Base-by-base conservation (phyloP, 257 asterid genomes). In the Scutellaria barbata region DNA sequence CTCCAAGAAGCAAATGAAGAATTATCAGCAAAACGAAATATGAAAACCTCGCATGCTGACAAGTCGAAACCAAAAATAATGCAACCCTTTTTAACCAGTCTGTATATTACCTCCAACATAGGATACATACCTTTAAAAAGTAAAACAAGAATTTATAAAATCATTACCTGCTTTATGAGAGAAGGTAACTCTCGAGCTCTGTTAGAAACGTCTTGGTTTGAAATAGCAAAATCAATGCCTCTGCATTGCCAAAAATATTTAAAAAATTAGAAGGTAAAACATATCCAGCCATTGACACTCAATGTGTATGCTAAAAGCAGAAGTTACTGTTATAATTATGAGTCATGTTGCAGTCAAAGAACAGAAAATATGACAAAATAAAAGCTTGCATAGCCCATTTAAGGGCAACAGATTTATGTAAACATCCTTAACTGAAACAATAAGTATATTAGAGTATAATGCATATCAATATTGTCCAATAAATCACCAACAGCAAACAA, bases 221-320 rank as follows among this genome's bases (percentile, higher is more conserved):
- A 85, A 77, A 93, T 72, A 48, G 90, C 76, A 82, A 76, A 85
- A 82, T 93, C 97, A 69, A 93, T 82, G 57, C 95, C 91, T 82
- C 98, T 93, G 87, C 82, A 85, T 62, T 68, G 60, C 50, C 50
- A 71, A 68, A 22, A 51, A 11, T 30, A 30, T 30, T 30, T 2
- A 46, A 25, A 46, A 11, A 66, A 3, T 6, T 6, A 42, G 16
- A 46, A 67, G 56, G 13, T 61, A 56, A 30, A 74, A 42, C 7
- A 58, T 10, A 71, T 25, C 62, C 47, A 59, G 18, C 52, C 59
- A 61, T 46, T 37, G 71, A 71, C 57, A 22, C 51, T 33, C 42
- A 55, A 66, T 20, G 12, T 58, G 16, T n/a, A 13, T 60, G 35
- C 13, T 52, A 66, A 64, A 64, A 59, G 58, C 37, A 52, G 67